Conservation (phyloP, 805 yeast genomes). For the Candida loeiensis region DNA sequence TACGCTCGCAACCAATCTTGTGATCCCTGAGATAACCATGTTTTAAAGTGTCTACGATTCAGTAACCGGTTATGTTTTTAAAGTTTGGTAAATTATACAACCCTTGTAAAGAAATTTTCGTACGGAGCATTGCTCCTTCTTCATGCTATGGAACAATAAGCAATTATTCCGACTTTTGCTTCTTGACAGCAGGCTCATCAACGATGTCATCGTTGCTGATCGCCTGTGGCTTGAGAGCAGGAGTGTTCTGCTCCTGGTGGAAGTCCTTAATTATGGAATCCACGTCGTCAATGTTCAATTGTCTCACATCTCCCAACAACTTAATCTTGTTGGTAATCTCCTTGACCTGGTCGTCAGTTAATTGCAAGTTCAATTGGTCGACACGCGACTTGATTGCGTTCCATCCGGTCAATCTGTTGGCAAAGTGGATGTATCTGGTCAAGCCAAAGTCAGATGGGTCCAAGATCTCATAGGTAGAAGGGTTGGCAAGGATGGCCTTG, state of each 20-base stretch:
- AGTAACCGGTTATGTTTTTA: not conserved
- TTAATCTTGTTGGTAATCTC: constrained; percentile 93
- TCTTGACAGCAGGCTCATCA: constrained; percentile 37
- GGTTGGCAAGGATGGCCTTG: constrained; percentile 96
- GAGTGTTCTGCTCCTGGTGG: constrained; percentile 74
- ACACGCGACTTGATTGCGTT: constrained; percentile 98
- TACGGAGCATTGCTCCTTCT: not conserved
- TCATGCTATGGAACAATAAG: constrained; percentile 3
- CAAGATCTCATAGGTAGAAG: constrained; percentile 96
- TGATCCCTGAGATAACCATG: too few species aligned
- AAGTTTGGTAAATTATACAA: not conserved
- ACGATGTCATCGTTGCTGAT: constrained; percentile 15
- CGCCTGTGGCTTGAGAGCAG: constrained; percentile 21
- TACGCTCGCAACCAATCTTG: too few species aligned
- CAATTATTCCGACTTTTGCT: constrained; percentile 30
- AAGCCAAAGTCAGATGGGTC: constrained; percentile 94
- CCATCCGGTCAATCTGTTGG: constrained; percentile 98
- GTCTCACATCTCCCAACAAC: constrained; percentile 91
- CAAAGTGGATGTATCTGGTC: constrained; percentile 94
- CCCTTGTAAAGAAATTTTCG: not conserved
- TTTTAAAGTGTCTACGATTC: too few species aligned
- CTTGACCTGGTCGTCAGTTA: constrained; percentile 91
- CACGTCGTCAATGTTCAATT: constrained; percentile 92
- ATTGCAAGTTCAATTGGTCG: constrained; percentile 86
- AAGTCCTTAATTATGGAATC: constrained; percentile 93